Conservation (phyloP, 2,329 filamentous ascomycete genomes). For the Teratosphaeria destructans region DNA sequence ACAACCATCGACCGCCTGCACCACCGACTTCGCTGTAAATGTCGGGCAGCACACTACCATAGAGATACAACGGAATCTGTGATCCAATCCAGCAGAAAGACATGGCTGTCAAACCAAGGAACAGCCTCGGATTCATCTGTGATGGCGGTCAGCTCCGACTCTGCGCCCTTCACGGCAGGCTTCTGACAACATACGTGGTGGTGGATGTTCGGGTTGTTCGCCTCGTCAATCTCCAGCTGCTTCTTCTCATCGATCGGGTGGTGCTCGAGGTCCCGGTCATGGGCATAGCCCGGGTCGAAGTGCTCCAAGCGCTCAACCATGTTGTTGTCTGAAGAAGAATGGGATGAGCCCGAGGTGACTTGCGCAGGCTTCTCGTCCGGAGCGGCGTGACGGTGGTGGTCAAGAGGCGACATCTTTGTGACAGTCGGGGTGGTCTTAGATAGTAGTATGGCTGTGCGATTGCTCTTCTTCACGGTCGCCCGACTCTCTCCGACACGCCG, state of each 20-base stretch:
- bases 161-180: no score
- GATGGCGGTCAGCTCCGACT: not conserved
- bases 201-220: conserved; percentile 9
- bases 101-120: conserved; percentile 47
- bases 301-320: conserved; percentile 2
- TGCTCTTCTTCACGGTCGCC: not conserved
- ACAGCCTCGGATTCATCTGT: conserved; percentile 37
- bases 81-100: conserved; percentile 51
- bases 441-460: not conserved
- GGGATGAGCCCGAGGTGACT: not conserved
- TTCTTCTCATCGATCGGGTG: not conserved
- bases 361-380: not conserved
- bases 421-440: not conserved
- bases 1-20: conserved; percentile 20
- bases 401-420: not conserved
- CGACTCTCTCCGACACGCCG: not conserved
- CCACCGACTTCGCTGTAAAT: conserved; percentile 54
- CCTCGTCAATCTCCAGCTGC: conserved; percentile 5
- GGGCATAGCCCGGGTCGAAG: conserved; percentile 6
- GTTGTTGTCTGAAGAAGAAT: not conserved
- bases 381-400: not conserved
- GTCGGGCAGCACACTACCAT: conserved; percentile 32
- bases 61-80: conserved; percentile 46
- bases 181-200: conserved; percentile 5
- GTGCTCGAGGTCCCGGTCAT: conserved; percentile 4